Evolutionary conservation across 1,139 yeast species (phyloP), one percentile per base, ranked within the genome.

Genomic region (Dujonia santamariae): DNA sequence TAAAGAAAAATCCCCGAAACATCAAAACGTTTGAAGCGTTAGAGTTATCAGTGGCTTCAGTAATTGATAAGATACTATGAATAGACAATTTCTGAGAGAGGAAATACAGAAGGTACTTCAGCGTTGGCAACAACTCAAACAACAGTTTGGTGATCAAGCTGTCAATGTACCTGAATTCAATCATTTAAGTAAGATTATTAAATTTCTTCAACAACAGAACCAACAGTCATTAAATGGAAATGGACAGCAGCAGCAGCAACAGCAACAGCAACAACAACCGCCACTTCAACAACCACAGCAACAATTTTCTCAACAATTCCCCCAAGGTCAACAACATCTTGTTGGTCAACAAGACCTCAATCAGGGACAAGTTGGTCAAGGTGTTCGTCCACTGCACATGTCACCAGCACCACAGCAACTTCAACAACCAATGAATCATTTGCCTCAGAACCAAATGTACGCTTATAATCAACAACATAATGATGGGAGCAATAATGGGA

Each of bases 111-210:
- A 61, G 45, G 57, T 63, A 22, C 51, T 67, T 36, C 69, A 66
- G 54, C 73, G 84, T 41, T 78, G 85, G 84, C 78, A 76, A 44
- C 81, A 75, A 50, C 60, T 80, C 44, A 69, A 77, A 39, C 67
- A 67, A 37, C 82, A 79, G 48, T 76, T 65, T 47, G 85, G 85
- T n/a, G 83, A 78, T 31, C 77, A 72, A 43, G 85, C 80, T 1
- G 68, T 69, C 8, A 74, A 72, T 41, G 75, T 76, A 22, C 80
- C 80, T 12, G 85, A 80, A 55, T 80, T 74, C 51, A 67, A 73
- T 29, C 79, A 75, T 42, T 66, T 78, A 45, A 74, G 80, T 27
- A 78, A 72, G 45, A 61, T 77, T 35, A 61, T 79, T 40, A 74
- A 74, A 47, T 67, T 63, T 34, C 72, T 79, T 38, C 80, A 79